Evolutionary conservation across 2,329 filamentous ascomycete species (phyloP).

Genomic region (Purpureocillium takamizusanense): DNA sequence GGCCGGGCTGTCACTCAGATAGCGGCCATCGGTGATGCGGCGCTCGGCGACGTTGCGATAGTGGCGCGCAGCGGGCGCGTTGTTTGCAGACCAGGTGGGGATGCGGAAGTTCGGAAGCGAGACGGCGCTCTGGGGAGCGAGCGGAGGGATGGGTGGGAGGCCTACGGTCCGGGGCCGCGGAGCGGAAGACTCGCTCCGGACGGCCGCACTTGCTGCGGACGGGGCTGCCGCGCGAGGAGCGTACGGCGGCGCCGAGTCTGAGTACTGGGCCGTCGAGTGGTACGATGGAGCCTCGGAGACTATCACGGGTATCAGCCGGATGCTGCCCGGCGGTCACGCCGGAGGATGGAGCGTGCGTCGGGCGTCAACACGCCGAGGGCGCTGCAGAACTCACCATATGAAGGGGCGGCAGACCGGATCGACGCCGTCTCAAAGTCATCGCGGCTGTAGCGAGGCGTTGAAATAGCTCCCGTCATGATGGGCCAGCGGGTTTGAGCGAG

Average conservation of each 20-base stretch:
- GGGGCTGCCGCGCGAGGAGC: conserved; percentile 23
- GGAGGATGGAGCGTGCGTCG: too few species aligned
- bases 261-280: conserved; percentile 42
- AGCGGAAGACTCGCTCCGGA: conserved; percentile 13
- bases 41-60: conserved; percentile 57
- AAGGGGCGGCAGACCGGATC: conserved; percentile 58
- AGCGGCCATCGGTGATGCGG: conserved; percentile 39
- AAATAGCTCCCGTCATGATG: conserved; percentile 21
- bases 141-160: conserved; percentile 40
- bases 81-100: conserved; percentile 48
- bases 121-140: conserved; percentile 26
- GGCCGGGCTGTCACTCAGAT: conserved; percentile 10
- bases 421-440: conserved; percentile 61
- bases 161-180: conserved; percentile 28
- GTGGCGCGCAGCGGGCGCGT: conserved; percentile 45
- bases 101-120: conserved; percentile 46
- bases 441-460: conserved; percentile 24
- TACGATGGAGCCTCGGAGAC: conserved; percentile 59
- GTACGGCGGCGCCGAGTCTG: conserved; percentile 42
- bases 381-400: conserved; percentile 46
- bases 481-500: neutral
- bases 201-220: conserved; percentile 2
- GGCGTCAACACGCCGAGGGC: too few species aligned
- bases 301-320: conserved; percentile 13
- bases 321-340: neutral